Base-by-base conservation (phyloP, 495 filamentous ascomycete species). In the Xylaria curta region DNA sequence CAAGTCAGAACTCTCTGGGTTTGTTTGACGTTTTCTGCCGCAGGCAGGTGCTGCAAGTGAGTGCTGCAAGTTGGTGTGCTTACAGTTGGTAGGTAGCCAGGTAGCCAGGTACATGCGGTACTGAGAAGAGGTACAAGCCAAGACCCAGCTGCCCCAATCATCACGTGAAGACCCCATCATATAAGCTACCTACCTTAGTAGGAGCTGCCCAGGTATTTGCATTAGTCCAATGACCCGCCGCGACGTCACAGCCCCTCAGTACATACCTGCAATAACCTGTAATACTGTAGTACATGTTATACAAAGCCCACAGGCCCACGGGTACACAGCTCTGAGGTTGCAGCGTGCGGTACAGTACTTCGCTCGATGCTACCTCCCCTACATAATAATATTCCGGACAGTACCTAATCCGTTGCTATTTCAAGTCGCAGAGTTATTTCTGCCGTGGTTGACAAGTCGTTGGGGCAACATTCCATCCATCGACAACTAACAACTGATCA, bases 131-230 rank as follows among this genome's bases (percentile, higher is more conserved):
- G 28, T 31, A 31, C 38, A 9, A 12, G 49, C 49, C 49, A 68
- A 49, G 62, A 65, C 24, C 40, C 4, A 8, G n/a, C 53, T 60
- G 38, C 40, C 42, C 68, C 68, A 63, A 70, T 42, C n/a, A n/a
- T 70, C 68, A 70, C 68, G 68, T 70, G 59, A 70, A 70, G 31
- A 59, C 68, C 68, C 42, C 47, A 59, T 70, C n/a, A 19, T 61
- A 69, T 69, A 69, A 60, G 65, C 47, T 67, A 42, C 9, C 38
- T 42, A 42, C 10, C 38, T 42, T 13, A 42, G 38, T 12, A 54
- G 17, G n/a, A 60, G 58, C 58, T 12, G 54, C 28, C 49, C 46
- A 71, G 61, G 61, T 71, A 71, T 38, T 72, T 69, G 66, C 66
- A 69, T 69, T 68, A 68, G 54, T 24, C 53, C 33, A 56, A 19